These are phyloP conservation scores for Ogataea dorogensis DNA, from an alignment of 805 yeast genomes.

Conservation along the genomic window DNA sequence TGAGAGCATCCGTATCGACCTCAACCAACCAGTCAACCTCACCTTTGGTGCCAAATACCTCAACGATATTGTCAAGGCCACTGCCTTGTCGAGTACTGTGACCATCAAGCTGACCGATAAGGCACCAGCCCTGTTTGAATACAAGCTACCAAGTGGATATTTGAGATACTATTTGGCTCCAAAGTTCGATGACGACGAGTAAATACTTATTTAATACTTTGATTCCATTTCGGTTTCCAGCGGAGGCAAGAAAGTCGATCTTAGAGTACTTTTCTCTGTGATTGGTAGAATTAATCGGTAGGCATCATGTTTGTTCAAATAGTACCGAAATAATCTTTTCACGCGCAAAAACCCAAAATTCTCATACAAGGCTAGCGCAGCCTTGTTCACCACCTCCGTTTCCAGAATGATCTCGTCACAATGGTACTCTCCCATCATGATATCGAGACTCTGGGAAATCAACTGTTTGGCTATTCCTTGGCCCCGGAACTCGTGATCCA, in stretches of 20 bases:
- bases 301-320: conserved; percentile 91
- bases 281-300: conserved; percentile 81
- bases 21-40: conserved; percentile 83
- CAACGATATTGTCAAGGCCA: conserved; percentile 87
- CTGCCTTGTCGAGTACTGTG: conserved; percentile 71
- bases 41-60: conserved; percentile 91
- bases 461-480: conserved; percentile 77
- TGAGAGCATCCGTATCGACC: conserved; percentile 67
- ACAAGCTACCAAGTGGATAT: conserved; percentile 86
- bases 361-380: conserved; percentile 37
- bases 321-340: conserved; percentile 75
- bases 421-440: conserved; percentile 55
- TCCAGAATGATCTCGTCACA: conserved; percentile 94
- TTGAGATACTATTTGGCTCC: conserved; percentile 96
- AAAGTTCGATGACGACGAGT: conserved; percentile 90
- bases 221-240: conserved; percentile 26
- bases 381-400: conserved; percentile 76
- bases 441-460: conserved; percentile 58
- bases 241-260: conserved; percentile 53
- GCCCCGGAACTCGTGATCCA: conserved; percentile 67
- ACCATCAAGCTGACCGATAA: conserved; percentile 85
- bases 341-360: conserved; percentile 38
- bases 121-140: conserved; percentile 93
- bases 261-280: conserved; percentile 51
- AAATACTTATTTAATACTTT: conserved; percentile 23